Base-by-base conservation (phyloP, 1,284 basidiomycete genomes). In the Leccinum olivaceoglutinosum region DNA sequence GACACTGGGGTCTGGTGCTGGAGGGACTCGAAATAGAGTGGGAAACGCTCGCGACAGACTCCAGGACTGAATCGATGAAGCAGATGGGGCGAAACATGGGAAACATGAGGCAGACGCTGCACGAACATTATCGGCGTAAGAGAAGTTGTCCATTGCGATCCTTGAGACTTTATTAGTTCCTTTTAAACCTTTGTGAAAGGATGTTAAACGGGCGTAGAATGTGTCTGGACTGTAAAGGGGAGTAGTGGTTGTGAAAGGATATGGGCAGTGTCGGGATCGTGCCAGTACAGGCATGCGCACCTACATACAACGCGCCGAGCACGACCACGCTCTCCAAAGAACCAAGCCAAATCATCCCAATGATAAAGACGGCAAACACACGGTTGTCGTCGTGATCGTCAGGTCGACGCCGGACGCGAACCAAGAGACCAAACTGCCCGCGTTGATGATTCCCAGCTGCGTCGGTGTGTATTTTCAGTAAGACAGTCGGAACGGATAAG, bases 71-170 rank as follows among this genome's bases (percentile, higher is more conserved):
- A 63, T 62, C 8, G 60, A 74, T 16, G 41, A 44, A 74, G 44
- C 82, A 80, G 60, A 54, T 11, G 29, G 11, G 36, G 70, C 61
- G 68, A 89, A 77, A 72, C 87, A 89, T 63, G 84, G 78, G 5
- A 88, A 76, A 71, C 87, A 89, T 25, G 85, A 79, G 59, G 79
- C 76, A 62, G 87, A 70, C 21, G 81, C 82, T 58, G 86, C 83
- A 44, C 82, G 80, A 60, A 86, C 58, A 57, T 75, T 80, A 69
- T 89, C 87, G n/a, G 81, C 79, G 82, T 84, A 88, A 16, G 87
- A 87, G 72, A 88, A 88, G 14, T 68, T 68, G 62, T 77, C 78
- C 82, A 85, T 85, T 3, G 59, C 54, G 53, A 54, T 36, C 18
- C 39, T 54, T 55, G 29, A 29, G 4, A 14, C 6, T 54, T 11